Evolutionary conservation across 352 stramenopile genomes (phyloP).

Genomic region (Plasmopara halstedii): DNA sequence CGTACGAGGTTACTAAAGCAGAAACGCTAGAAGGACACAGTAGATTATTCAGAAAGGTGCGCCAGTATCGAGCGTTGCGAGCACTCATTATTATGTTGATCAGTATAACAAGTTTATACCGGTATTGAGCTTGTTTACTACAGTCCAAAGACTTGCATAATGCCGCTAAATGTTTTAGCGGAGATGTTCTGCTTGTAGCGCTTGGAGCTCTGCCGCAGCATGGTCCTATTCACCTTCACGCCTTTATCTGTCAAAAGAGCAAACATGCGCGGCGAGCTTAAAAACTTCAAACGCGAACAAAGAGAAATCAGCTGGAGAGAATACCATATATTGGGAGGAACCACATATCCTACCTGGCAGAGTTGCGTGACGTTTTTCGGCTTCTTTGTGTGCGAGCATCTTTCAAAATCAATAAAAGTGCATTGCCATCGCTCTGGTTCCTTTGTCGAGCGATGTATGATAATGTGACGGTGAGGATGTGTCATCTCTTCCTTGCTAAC

Average conservation of each 20-base stretch:
- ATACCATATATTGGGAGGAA: neutral
- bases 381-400: conserved; percentile 52
- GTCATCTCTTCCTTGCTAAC: conserved; percentile 84
- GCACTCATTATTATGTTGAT: no score
- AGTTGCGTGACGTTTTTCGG: conserved; percentile 77
- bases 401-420: conserved; percentile 77
- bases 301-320: neutral
- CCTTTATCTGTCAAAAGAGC: conserved; percentile 36
- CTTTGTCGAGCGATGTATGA: conserved; percentile 26
- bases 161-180: conserved; percentile 25
- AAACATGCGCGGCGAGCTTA: conserved; percentile 56
- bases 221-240: conserved; percentile 29
- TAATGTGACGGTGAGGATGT: conserved; percentile 66
- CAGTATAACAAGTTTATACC: no score
- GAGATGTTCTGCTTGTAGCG: conserved; percentile 51
- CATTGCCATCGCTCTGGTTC: conserved; percentile 27
- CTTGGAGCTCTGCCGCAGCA: conserved; percentile 51
- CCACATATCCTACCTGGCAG: conserved; percentile 38
- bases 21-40: conserved; percentile 3
- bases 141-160: conserved; percentile 41
- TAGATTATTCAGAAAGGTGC: conserved; percentile 30
- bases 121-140: no score
- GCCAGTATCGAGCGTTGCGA: conserved; percentile 40
- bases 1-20: conserved; percentile 17
- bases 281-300: conserved; percentile 31